Conservation (phyloP, 257 asterid genomes). For the Przewalskia tangutica region DNA sequence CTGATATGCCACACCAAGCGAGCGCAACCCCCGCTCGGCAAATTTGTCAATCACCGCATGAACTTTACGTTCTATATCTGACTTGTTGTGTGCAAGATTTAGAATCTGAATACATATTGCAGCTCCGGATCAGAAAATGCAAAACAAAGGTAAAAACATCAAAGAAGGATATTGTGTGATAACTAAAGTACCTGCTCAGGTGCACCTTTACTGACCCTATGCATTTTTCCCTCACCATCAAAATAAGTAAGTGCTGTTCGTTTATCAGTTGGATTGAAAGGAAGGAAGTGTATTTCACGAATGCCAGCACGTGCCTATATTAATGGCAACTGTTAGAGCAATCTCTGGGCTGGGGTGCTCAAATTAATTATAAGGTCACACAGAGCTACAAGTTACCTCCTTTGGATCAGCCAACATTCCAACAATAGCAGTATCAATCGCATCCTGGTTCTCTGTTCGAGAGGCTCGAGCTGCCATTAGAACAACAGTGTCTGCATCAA, state of each 20-base stretch:
- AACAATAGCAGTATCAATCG: conserved; percentile 88
- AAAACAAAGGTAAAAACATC: neutral
- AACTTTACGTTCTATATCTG: conserved; percentile 73
- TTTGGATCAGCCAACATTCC: conserved; percentile 97
- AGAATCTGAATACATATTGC: conserved; percentile 42
- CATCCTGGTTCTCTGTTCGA: conserved; percentile 88
- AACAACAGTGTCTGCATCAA: conserved; percentile 60
- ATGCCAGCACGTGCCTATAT: conserved; percentile 86
- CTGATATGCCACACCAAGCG: conserved; percentile 93
- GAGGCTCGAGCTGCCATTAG: conserved; percentile 93
- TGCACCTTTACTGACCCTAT: conserved; percentile 59
- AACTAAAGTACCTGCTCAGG: conserved; percentile 43
- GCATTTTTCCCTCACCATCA: conserved; percentile 40
- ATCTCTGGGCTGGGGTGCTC: neutral
- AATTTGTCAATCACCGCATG: conserved; percentile 77
- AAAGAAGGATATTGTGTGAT: neutral
- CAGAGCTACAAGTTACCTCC: conserved; percentile 43
- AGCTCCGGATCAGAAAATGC: conserved; percentile 10
- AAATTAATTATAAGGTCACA: neutral
- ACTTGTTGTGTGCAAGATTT: conserved; percentile 64
- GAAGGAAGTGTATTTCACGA: conserved; percentile 90
- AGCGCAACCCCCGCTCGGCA: conserved; percentile 84
- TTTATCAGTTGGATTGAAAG: conserved; percentile 79
- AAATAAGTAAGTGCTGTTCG: conserved; percentile 53
- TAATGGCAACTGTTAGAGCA: neutral